phyloP scores from a whole-genome alignment of 2,329 filamentous ascomycete species.

The Anthostomella pinea region DNA sequence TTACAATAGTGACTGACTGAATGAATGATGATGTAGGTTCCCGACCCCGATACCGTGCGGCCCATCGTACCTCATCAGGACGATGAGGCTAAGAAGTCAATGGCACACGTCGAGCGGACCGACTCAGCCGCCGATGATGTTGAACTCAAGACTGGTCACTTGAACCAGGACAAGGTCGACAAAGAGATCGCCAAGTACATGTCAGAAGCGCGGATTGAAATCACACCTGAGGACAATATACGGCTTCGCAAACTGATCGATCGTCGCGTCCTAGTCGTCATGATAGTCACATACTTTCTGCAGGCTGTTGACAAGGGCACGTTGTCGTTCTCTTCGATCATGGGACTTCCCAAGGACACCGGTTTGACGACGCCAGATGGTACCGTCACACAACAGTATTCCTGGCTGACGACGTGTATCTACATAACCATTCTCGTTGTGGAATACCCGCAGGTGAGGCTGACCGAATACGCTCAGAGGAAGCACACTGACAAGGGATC shows the following conservation, averaged over 20 bases:
- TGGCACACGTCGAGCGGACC: slow-evolving; percentile 30
- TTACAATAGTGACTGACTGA: no score
- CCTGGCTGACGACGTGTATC: slow-evolving; percentile 71
- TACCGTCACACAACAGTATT: slow-evolving; percentile 49
- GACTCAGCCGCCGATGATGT: slow-evolving; percentile 32
- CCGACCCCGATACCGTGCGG: slow-evolving; percentile 25
- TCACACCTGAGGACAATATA: slow-evolving; percentile 57
- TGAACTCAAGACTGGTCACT: slow-evolving; percentile 47
- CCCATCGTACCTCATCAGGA: slow-evolving; percentile 20
- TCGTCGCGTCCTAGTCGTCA: slow-evolving; percentile 63
- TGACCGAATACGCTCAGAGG: not conserved
- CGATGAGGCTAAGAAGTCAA: slow-evolving; percentile 21
- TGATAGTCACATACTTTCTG: slow-evolving; percentile 72
- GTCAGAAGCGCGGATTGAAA: slow-evolving; percentile 50
- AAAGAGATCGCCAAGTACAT: slow-evolving; percentile 70
- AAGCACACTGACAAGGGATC: not conserved
- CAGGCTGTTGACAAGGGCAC: slow-evolving; percentile 69
- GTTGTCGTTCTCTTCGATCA: slow-evolving; percentile 62
- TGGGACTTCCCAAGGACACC: slow-evolving; percentile 55
- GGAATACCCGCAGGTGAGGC: slow-evolving; percentile 61
- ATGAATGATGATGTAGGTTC: slow-evolving; percentile 25
- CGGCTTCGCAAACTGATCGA: slow-evolving; percentile 65
- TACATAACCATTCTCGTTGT: slow-evolving; percentile 69
- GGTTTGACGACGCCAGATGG: slow-evolving; percentile 41
- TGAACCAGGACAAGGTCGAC: slow-evolving; percentile 56